Base-by-base conservation (phyloP, 2,329 filamentous ascomycete genomes). In the Neopestalotiopsis rosae region DNA sequence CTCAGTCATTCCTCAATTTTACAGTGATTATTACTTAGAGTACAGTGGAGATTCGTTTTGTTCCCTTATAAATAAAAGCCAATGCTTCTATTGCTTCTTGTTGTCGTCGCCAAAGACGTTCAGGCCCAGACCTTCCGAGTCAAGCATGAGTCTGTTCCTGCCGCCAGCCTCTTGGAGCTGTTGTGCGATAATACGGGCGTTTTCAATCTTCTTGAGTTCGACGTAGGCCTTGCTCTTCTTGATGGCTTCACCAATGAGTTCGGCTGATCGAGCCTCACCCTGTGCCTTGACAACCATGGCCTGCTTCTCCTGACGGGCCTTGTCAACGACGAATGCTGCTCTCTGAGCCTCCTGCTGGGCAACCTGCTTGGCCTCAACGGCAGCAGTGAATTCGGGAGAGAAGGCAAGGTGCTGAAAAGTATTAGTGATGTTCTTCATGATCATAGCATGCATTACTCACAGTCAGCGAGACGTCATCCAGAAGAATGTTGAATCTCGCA, bases 151-250 rank as follows among this genome's bases (percentile, higher is more conserved):
- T 84, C 96, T 96, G 87, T 99, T 99, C 85, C 91, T 91, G 80
- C 93, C 91, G 70, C 93, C 93, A 69, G 88, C 88, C 81, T 97
- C 94, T 82, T 98, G 94, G 76, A 99, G 81, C 75, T 97, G 91
- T 75, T 87, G 82, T n/a, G 96, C 96, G 82, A 99, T 97, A 68
- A 90, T 88, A 74, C 94, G 89, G 6, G 96, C 96, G 78, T 98
- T 99, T 86, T 99, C 96, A 77, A 99, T 97, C 88, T 97, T 96
- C 85, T 97, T 94, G 79, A 99, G 89, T 83, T 98, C 96, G 72
- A 99, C 90, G 81, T 99, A 99, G 73, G 94, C 92, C 85, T 95
- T 92, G 86, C 89, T 97, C 92, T 98, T 99, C 93, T 98, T 99
- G 90, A 99, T 97, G 71, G 96, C 96, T 66, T 99, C 96, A 83